Base-by-base conservation (phyloP, 192 early-diverging fungal species). In the Diversispora epigaea region DNA sequence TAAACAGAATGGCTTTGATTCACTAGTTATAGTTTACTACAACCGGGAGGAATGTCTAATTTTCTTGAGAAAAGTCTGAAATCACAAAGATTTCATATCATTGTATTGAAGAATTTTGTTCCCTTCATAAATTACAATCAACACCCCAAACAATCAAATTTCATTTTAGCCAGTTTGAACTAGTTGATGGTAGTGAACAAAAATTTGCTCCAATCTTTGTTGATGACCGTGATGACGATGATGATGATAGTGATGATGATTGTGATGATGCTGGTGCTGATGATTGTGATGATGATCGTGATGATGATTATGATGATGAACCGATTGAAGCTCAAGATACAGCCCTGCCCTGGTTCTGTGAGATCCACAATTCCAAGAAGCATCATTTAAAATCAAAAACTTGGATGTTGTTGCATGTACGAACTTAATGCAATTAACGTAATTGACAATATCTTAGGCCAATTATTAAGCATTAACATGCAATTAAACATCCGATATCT, bases 331-430 rank as follows among this genome's bases (percentile, higher is more conserved):
- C 47, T 12, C 12, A 49, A 49, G 8, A 49, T 10, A 10, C 12
- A 68, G n/a, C 49, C 19, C 46, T 19, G 66, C n/a, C n/a, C n/a
- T n/a, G n/a, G 46, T 68, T 68, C 39, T 14, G 10, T 0, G 19
- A 68, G 12, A 68, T 68, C 21, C 46, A 19, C 25, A 19, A 68
- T 68, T 68, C 65, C 25, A 43, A 43, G 25, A 71, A 57, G 49
- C 54, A 4, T 17, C 15, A 2, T 56, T 3, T 32, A 71, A 71
- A 71, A 71, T 71, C 41, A 44, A 71, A 71, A 15, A 8, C n/a
- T 71, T 50, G 68, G 4, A 41, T 56, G 52, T 10, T 8, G 4
- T 71, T 10, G 12, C 17, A 14, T 41, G 11, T 40, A 52, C 15
- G 3, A 41, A 19, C n/a, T n/a, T n/a, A n/a, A n/a, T n/a, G n/a